Evolutionary conservation across 306 rosid species (phyloP), one percentile per base, ranked within the genome.

Genomic region (Purshia tridentata): DNA sequence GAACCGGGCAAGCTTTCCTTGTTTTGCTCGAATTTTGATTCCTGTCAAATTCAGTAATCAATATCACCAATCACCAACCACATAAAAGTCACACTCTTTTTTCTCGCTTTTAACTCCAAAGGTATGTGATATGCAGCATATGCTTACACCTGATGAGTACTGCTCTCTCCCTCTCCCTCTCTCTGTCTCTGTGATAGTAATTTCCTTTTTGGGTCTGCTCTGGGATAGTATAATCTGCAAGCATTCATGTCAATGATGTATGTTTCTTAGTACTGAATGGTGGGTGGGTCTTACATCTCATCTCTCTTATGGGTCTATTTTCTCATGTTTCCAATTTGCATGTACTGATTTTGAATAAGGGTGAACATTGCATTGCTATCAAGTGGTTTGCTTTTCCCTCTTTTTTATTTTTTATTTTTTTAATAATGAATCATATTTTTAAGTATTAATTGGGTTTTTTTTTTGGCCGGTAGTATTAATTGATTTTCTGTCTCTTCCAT

Each of bases 1-100:
- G 69, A 73, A 73, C 52, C 77, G 51, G 61, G 47, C 61, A n/a
- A 19, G 39, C 19, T 58, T 42, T 64, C 35, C 60, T 44, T 51
- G 18, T 14, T 59, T 39, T 39, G 3, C 57, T 46, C 68, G 5
- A 46, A 16, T 9, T 51, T 48, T 52, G 0, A 5, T 29, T 29
- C 35, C 35, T 29, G 2, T 29, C 35, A 29, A 29, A 29, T 29
- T 29, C 35, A 44, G 0, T 8, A 44, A 8, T 44, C 9, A 44
- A n/a, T 16, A 63, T 42, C 54, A 44, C 54, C 45, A 13, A 4
- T 53, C 61, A 13, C 19, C 56, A 67, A 67, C 46, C 29, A 8
- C 46, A 50, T 3, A n/a, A 23, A 50, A 40, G 14, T 49, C 15
- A 37, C 11, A 58, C 47, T 15, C 4, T 59, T 48, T 14, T 16